A percentile compares a stretch with the other conserved stretches of the same genome.
These are phyloP conservation scores for Spathaspora passalidarum DNA, from an alignment of 805 yeast species.

Conservation along the genomic window DNA sequence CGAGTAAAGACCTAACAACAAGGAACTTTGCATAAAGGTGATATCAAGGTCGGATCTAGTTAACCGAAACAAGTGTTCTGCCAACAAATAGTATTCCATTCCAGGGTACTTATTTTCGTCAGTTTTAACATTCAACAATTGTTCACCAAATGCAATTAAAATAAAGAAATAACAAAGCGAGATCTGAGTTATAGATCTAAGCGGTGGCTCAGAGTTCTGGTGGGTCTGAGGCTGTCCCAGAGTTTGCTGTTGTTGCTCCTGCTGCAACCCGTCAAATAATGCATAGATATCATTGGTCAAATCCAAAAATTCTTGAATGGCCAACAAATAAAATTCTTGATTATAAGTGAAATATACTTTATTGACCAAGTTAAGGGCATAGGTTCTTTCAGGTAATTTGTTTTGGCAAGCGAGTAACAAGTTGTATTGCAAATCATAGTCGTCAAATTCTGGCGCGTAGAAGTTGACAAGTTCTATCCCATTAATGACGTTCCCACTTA, in stretches of 20 bases:
- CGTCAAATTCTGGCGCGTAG: slow-evolving; percentile 9
- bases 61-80: slow-evolving; percentile 29
- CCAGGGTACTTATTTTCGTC: slow-evolving; percentile 23
- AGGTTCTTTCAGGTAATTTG: slow-evolving; percentile 23
- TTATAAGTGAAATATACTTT: slow-evolving; percentile 29
- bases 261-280: slow-evolving; percentile 8
- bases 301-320: slow-evolving; percentile 16
- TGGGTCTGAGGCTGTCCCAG: background rate
- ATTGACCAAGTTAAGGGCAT: slow-evolving; percentile 20
- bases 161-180: slow-evolving; percentile 30
- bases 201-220: background rate
- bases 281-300: slow-evolving; percentile 15
- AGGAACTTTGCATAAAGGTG: slow-evolving; percentile 34
- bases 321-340: slow-evolving; percentile 34
- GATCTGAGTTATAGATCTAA: slow-evolving; percentile 2
- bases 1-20: slow-evolving; percentile 33
- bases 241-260: background rate
- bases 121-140: slow-evolving; percentile 14
- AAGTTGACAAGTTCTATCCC: slow-evolving; percentile 1
- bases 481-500: background rate
- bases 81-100: slow-evolving; percentile 28
- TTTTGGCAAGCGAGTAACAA: slow-evolving; percentile 16
- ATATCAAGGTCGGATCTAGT: slow-evolving; percentile 27
- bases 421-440: slow-evolving; percentile 22
- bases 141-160: slow-evolving; percentile 38